A percentile compares a stretch with the other conserved stretches of the same genome.
phyloP scores from a whole-genome alignment of 1,139 yeast genomes.

The Candida sojae region DNA sequence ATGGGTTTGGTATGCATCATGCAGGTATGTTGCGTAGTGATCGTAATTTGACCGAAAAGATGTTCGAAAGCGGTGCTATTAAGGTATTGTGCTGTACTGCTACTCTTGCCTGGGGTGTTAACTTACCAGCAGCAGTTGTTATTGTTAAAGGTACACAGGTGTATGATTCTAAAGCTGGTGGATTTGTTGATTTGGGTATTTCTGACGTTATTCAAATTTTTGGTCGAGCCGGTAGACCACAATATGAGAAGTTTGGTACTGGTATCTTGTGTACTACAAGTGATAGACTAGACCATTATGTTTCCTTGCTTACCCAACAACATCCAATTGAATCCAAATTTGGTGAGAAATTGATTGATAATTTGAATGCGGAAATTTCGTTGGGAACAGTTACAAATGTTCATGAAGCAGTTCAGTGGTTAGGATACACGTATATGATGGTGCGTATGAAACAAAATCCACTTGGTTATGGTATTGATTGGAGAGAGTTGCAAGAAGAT shows the following conservation, averaged over 20 bases:
- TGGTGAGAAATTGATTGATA: conserved; percentile 79
- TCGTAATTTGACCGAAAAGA: conserved; percentile 83
- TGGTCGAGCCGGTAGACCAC: conserved; percentile 99
- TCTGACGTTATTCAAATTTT: conserved; percentile 97
- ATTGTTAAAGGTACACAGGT: conserved; percentile 96
- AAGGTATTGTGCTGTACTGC: conserved; percentile 95
- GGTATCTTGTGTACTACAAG: conserved; percentile 86
- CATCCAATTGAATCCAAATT: conserved; percentile 93
- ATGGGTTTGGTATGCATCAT: conserved; percentile 93
- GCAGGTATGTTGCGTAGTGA: conserved; percentile 96
- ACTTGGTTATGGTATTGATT: conserved; percentile 87
- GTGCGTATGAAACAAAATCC: conserved; percentile 96
- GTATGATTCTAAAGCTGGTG: conserved; percentile 93
- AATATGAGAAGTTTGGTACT: conserved; percentile 87
- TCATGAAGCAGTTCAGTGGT: conserved; percentile 95
- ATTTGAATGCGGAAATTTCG: conserved; percentile 93
- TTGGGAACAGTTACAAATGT: conserved; percentile 93
- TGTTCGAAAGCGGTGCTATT: conserved; percentile 84
- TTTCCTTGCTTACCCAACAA: conserved; percentile 86
- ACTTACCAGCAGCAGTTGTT: conserved; percentile 96
- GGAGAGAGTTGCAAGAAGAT: conserved; percentile 83
- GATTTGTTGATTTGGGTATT: conserved; percentile 88
- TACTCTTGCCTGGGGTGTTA: conserved; percentile 99
- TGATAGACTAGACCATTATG: conserved; percentile 83
- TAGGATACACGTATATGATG: conserved; percentile 92